These are phyloP conservation scores for Tolypocladium ophioglossoides DNA, from an alignment of 2,329 filamentous ascomycete species.

Conservation along the genomic window DNA sequence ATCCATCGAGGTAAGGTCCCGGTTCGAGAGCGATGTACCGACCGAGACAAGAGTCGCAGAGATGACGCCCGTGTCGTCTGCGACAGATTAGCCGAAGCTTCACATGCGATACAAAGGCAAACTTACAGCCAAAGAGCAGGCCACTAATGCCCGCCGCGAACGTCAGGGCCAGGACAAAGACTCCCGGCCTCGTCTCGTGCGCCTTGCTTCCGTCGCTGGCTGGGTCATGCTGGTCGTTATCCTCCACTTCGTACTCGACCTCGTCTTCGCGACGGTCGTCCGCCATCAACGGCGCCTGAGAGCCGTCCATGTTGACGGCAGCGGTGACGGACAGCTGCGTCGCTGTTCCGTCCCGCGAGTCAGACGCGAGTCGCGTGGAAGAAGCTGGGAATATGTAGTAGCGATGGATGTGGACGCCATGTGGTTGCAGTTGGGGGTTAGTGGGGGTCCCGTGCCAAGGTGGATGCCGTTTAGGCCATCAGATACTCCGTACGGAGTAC, in stretches of 20 bases:
- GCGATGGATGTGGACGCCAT: neutral
- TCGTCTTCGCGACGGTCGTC: slow-evolving; percentile 16
- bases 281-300: slow-evolving; percentile 28
- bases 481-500: too few relatives aligned
- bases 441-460: too few relatives aligned
- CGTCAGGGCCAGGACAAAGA: slow-evolving; percentile 52
- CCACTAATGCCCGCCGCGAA: slow-evolving; percentile 57
- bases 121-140: slow-evolving; percentile 56
- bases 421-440: neutral
- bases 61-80: slow-evolving; percentile 59
- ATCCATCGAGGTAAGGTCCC: slow-evolving; percentile 49
- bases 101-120: neutral
- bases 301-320: slow-evolving; percentile 19
- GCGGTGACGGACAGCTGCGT: neutral
- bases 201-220: slow-evolving; percentile 17
- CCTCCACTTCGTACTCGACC: slow-evolving; percentile 17
- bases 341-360: neutral
- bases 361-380: neutral
- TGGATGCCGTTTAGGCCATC: neutral
- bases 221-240: slow-evolving; percentile 10
- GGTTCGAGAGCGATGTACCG: slow-evolving; percentile 44
- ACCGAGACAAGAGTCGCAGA: slow-evolving; percentile 58
- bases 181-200: slow-evolving; percentile 22
- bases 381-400: neutral
- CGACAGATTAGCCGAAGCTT: slow-evolving; percentile 4